Percentiles rank a stretch among this genome's conserved stretches.
Conservation (phyloP, 331 rosid genomes). For the Phaseolus coccineus region DNA sequence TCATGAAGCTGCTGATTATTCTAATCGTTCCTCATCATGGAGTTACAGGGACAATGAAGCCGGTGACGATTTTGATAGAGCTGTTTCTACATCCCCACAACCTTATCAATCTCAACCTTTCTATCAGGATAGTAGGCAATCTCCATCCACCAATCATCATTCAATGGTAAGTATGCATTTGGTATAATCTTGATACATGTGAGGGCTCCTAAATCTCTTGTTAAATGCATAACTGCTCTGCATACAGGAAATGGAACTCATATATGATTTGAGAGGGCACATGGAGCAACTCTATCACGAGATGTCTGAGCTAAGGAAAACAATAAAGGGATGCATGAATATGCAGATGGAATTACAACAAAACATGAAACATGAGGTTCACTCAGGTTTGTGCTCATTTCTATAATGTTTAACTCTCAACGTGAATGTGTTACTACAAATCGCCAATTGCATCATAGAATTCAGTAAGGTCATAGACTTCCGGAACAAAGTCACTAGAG, state of each 20-base stretch:
- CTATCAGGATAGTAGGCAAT: constrained; percentile 33
- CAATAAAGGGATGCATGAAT: constrained; percentile 73
- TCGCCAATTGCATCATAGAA: no score
- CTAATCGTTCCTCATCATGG: constrained; percentile 69
- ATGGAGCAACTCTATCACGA: constrained; percentile 78
- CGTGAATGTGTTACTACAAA: neutral
- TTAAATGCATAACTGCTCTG: neutral
- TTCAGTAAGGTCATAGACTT: constrained; percentile 7
- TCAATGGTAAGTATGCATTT: constrained; percentile 57
- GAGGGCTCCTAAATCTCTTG: neutral
- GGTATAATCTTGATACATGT: neutral
- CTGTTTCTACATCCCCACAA: constrained; percentile 47
- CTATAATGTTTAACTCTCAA: neutral
- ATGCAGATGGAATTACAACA: constrained; percentile 73
- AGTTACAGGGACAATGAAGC: constrained; percentile 71
- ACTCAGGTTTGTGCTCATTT: constrained; percentile 57
- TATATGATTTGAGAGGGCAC: constrained; percentile 73
- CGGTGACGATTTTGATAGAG: constrained; percentile 63
- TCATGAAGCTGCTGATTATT: constrained; percentile 58
- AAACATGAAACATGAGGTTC: constrained; percentile 58
- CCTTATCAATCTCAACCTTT: constrained; percentile 45
- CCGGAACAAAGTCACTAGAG: neutral
- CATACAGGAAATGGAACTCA: constrained; percentile 77
- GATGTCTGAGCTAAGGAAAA: constrained; percentile 79
- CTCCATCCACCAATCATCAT: constrained; percentile 54